These are phyloP conservation scores for Arachis stenosperma DNA, from an alignment of 306 rosid species.

Conservation along the genomic window DNA sequence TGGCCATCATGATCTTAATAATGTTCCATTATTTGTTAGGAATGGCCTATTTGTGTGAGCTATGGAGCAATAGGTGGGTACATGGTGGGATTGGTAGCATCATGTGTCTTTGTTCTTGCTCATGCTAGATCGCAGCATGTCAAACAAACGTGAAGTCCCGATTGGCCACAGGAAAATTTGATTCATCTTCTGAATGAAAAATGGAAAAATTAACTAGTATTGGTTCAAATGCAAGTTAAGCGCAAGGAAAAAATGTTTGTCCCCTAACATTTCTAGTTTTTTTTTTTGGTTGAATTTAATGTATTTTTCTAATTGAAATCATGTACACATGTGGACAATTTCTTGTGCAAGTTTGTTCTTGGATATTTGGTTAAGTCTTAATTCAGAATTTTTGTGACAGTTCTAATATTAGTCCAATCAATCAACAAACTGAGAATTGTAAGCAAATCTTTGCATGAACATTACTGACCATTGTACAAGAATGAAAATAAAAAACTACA, in stretches of 20 bases:
- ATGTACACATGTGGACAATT: neutral
- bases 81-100: slow-evolving; percentile 56
- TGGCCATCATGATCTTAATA: slow-evolving; percentile 19
- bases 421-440: neutral
- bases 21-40: slow-evolving; percentile 53
- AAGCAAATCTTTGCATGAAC: neutral
- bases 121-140: slow-evolving; percentile 41
- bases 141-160: slow-evolving; percentile 62
- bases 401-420: too few relatives aligned
- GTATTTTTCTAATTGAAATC: neutral
- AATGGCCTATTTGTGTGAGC: slow-evolving; percentile 92
- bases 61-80: slow-evolving; percentile 78
- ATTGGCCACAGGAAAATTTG: neutral
- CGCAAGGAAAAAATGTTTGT: neutral
- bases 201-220: too few relatives aligned
- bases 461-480: neutral
- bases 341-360: neutral
- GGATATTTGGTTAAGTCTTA: too few relatives aligned
- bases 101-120: slow-evolving; percentile 50
- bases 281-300: neutral
- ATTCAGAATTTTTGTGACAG: too few relatives aligned
- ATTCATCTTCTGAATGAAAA: neutral
- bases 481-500: neutral
- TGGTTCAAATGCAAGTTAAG: neutral
- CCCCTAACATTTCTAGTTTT: too few relatives aligned